Evolutionary conservation across 164 flowering plant species (phyloP).

Genomic region (Magnolia sinica): DNA sequence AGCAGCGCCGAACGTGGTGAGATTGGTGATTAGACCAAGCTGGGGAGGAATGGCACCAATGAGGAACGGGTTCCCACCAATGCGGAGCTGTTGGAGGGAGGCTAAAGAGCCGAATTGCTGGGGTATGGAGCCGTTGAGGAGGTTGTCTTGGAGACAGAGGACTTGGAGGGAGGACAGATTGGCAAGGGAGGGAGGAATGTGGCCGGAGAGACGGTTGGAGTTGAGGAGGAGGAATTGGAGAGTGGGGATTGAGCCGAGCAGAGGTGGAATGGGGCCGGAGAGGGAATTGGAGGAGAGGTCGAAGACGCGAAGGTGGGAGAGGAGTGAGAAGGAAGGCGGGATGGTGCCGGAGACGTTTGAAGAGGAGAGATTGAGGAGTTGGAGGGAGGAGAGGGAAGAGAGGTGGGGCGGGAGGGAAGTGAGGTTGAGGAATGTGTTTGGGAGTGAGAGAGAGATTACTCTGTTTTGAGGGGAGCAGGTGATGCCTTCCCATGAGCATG

Average conservation of each 20-base stretch:
- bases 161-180: slow-evolving; percentile 68
- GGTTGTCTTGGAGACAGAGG: slow-evolving; percentile 84
- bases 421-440: slow-evolving; percentile 80
- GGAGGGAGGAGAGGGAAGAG: slow-evolving; percentile 77
- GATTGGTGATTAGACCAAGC: slow-evolving; percentile 65
- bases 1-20: slow-evolving; percentile 83
- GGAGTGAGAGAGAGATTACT: slow-evolving; percentile 80
- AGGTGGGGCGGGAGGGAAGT: slow-evolving; percentile 62
- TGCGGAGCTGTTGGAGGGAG: slow-evolving; percentile 72
- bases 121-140: slow-evolving; percentile 77
- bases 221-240: slow-evolving; percentile 76
- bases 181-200: slow-evolving; percentile 61
- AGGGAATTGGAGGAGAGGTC: slow-evolving; percentile 84
- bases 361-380: slow-evolving; percentile 89
- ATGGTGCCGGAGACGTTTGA: slow-evolving; percentile 85
- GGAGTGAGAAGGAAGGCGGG: slow-evolving; percentile 61
- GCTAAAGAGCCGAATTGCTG: slow-evolving; percentile 57
- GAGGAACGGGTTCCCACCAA: slow-evolving; percentile 81
- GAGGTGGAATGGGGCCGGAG: slow-evolving; percentile 61
- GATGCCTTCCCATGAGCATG: slow-evolving; percentile 92
- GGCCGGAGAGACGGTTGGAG: slow-evolving; percentile 61
- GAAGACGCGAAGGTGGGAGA: slow-evolving; percentile 60
- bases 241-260: slow-evolving; percentile 57
- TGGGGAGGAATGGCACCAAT: slow-evolving; percentile 71
- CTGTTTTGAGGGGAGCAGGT: slow-evolving; percentile 78